Evolutionary conservation across 176 grass and related monocot species (phyloP), one percentile per base, ranked within the genome.

Genomic region (Eremochloa ophiuroides): DNA sequence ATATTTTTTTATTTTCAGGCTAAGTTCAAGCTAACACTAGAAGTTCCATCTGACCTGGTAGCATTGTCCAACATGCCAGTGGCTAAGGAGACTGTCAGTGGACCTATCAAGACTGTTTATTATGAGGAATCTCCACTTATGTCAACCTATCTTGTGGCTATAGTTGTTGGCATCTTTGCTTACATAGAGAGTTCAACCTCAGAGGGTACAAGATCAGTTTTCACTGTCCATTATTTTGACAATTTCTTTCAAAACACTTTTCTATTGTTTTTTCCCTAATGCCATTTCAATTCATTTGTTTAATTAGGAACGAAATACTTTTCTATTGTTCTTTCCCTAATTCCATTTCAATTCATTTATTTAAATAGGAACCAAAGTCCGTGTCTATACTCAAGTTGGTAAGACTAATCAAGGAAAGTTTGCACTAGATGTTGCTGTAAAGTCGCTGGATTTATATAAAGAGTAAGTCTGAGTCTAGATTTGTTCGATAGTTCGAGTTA

Each of bases 71-170:
- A 94, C 87, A 97, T 97, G 94, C 91, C 94, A 48, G 70, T 77
- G 25, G 66, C 56, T 62, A 62, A 85, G 38, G 91, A 92, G 79
- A 85, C 82, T 72, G 25, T 71, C 80, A 44, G 80, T 48, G 84
- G 91, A 26, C 60, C 76, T 78, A 17, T 73, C 11, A 95, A 95
- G 76, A 97, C 83, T 2, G 30, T 94, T 28, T 88, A 74, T 76
- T 97, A 82, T 48, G 83, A 92, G 39, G 91, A 97, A 48, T 92
- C 94, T 44, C 92, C 94, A 73, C 87, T 97, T 78, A 97, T 94
- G 94, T 97, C 91, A 65, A 97, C 94, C 79, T 97, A 97, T 85
- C 82, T 97, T 17, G 91, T 97, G n/a, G 94, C 91, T 26, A 81
- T 94, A 76, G 94, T 97, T 79, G 73, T 94, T 59, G 91, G 94